Evolutionary conservation across 2,329 filamentous ascomycete species (phyloP), one percentile per base, ranked within the genome.

Genomic region (Talaromyces sp.): DNA sequence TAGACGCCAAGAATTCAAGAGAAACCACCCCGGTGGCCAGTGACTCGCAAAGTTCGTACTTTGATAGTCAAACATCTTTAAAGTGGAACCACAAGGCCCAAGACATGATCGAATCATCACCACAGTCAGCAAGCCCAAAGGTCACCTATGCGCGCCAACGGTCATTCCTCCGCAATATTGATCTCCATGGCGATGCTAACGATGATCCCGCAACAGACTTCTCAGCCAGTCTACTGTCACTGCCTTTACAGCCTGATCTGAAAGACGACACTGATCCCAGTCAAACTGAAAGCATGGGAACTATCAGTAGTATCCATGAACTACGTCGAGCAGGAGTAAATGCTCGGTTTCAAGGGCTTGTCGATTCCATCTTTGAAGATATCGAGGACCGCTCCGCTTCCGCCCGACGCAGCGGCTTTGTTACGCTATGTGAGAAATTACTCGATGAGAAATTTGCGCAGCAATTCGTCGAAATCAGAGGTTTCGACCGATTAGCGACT

Each of bases 401-500:
- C 3, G 78, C 80, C 39, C 79, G 82, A 66, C 81, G 85, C 50
- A 85, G 79, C 70, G 83, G 83, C 2, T 78, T 88, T 66, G 74
- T 86, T 45, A 85, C 87, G 62, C 74, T 89, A n/a, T 82, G 82
- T 61, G 75, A 74, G 31, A 86, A 85, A 68, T 76, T 88, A 64
- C 69, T 78, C 3, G 82, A 82, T 43, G 59, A 73, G 25, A 71
- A 72, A n/a, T 78, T 79, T 62, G 70, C 72, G 37, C 73, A 71
- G n/a, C 76, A 77, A 35, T 93, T 97, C 70, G 84, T 90, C 22
- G 89, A 93, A 67, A 89, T 92, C 69, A 87, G 87, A 7, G 86
- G 90, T 64, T 90, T 92, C 67, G 84, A 87, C 62, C 85, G 85
- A 35, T 81, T 97, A 17, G 85, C 92, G 61, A 82, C 85, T 52